phyloP scores from a whole-genome alignment of 768 basidiomycete genomes.

The Chlorophyllum brunneum region DNA sequence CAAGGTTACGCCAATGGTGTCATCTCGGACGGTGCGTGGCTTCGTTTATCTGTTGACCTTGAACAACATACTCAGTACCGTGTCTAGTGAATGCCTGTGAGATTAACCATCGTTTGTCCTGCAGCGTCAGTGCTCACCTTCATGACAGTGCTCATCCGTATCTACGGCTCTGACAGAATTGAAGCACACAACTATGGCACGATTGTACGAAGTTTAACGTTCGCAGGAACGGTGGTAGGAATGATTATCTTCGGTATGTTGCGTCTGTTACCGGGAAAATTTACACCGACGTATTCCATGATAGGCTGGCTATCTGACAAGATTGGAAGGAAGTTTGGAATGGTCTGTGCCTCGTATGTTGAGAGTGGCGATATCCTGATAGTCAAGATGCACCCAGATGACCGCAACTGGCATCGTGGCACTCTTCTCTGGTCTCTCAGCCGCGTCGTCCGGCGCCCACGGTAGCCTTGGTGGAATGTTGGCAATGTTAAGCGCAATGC shows the following conservation, averaged over 20 bases:
- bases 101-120: conserved; percentile 15
- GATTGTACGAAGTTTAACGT: conserved; percentile 67
- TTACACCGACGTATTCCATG: background rate
- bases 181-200: conserved; percentile 53
- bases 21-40: conserved; percentile 68
- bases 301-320: conserved; percentile 76
- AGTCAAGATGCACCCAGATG: conserved; percentile 47
- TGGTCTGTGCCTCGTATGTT: conserved; percentile 44
- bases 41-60: background rate
- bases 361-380: background rate
- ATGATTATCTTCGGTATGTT: conserved; percentile 68
- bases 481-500: conserved; percentile 74
- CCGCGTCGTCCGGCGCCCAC: conserved; percentile 77
- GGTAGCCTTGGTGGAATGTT: conserved; percentile 67
- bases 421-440: conserved; percentile 79
- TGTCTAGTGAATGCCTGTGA: conserved; percentile 64
- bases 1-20: conserved; percentile 79
- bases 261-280: background rate
- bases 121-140: background rate
- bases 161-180: conserved; percentile 62
- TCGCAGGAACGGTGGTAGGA: conserved; percentile 85
- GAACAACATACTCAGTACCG: background rate
- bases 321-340: conserved; percentile 82
- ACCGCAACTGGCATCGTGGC: conserved; percentile 78
- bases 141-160: conserved; percentile 56